Percentiles rank a stretch among this genome's conserved stretches.
Conservation (phyloP, 2,329 filamentous ascomycete genomes). For the Claviceps africana region DNA sequence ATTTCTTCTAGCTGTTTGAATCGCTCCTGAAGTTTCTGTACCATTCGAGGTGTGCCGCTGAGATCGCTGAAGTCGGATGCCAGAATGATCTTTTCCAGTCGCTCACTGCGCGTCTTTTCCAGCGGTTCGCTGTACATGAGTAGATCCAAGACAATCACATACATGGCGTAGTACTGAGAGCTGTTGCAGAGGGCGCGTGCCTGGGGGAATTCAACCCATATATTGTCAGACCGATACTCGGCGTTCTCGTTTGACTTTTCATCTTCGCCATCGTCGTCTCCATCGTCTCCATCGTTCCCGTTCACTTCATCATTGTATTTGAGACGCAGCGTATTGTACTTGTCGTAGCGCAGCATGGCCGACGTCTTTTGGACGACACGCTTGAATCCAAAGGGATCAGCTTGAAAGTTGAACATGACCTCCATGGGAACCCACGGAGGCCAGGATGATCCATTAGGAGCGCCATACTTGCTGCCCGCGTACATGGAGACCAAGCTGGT, state of each 20-base stretch:
- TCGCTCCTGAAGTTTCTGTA: conserved; percentile 77
- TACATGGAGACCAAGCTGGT: conserved; percentile 82
- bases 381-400: conserved; percentile 94
- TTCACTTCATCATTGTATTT: conserved; percentile 95
- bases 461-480: conserved; percentile 84
- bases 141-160: conserved; percentile 92
- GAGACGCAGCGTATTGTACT: conserved; percentile 90
- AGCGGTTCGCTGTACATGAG: conserved; percentile 91
- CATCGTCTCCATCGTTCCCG: conserved; percentile 34
- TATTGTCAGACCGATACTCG: conserved; percentile 81
- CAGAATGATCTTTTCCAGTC: conserved; percentile 95
- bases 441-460: conserved; percentile 74
- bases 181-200: conserved; percentile 94
- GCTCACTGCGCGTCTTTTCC: conserved; percentile 92
- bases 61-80: conserved; percentile 97
- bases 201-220: conserved; percentile 94
- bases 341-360: conserved; percentile 86
- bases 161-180: conserved; percentile 92
- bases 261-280: conserved; percentile 22
- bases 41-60: conserved; percentile 83
- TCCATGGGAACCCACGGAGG: conserved; percentile 97
- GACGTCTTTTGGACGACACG: conserved; percentile 95
- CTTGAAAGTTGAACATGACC: conserved; percentile 92
- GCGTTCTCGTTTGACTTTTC: conserved; percentile 38
- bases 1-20: conserved; percentile 93